A percentile compares a stretch with the other conserved stretches of the same genome.
Evolutionary conservation across 352 stramenopile species (phyloP).

Genomic region (Detonula confervacea): DNA sequence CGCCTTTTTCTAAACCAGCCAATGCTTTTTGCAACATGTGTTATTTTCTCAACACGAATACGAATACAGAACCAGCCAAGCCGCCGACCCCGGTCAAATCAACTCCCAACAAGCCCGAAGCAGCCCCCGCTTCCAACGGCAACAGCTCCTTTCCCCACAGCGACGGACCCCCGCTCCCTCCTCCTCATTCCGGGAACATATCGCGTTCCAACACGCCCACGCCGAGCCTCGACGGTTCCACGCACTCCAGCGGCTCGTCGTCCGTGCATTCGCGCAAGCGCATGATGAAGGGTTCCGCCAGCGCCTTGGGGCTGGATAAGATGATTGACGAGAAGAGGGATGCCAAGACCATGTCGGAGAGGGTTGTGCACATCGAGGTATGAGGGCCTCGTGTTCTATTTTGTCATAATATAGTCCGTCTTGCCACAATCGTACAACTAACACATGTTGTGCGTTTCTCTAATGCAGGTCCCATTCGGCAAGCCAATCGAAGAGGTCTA

Average conservation of each 20-base stretch:
- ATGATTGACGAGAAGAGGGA: slow-evolving; percentile 80
- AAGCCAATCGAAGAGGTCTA: slow-evolving; percentile 86
- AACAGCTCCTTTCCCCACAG: neutral
- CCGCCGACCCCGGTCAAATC: slow-evolving; percentile 2
- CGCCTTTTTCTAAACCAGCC: neutral
- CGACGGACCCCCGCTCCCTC: neutral
- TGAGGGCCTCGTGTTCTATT: too few species aligned
- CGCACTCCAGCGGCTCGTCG: slow-evolving; percentile 22
- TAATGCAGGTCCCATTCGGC: slow-evolving; percentile 78
- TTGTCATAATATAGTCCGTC: too few species aligned
- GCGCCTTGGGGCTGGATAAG: slow-evolving; percentile 75
- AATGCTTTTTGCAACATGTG: too few species aligned
- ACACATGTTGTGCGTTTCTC: too few species aligned
- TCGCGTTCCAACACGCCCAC: slow-evolving; percentile 48
- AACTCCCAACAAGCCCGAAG: slow-evolving; percentile 4
- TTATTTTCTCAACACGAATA: neutral
- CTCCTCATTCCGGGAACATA: neutral
- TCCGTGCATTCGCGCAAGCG: neutral
- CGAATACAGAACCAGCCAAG: neutral
- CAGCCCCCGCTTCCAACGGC: neutral
- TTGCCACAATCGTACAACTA: too few species aligned
- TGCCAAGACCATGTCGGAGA: slow-evolving; percentile 62
- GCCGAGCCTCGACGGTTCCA: slow-evolving; percentile 41
- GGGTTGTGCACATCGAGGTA: slow-evolving; percentile 82
- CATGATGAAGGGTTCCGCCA: slow-evolving; percentile 53